Conservation (phyloP, 2,329 filamentous ascomycete genomes). For the Monilinia vaccinii-corymbosi region DNA sequence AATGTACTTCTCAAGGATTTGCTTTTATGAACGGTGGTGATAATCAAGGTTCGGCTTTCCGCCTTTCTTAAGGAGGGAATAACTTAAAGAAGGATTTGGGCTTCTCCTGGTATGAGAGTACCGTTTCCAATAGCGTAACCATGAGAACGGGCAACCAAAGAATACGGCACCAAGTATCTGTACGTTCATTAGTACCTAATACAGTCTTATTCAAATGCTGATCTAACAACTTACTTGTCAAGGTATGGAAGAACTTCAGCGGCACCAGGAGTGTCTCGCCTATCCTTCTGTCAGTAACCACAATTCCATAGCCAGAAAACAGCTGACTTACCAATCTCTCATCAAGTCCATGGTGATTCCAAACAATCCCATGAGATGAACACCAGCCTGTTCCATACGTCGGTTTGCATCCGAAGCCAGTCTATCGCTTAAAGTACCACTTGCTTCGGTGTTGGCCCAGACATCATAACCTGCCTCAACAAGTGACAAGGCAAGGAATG, state of each 20-base stretch:
- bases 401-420: constrained; percentile 56
- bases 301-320: not conserved
- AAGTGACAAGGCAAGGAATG: constrained; percentile 65
- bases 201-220: not conserved
- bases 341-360: constrained; percentile 27
- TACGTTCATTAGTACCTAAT: constrained; percentile 4
- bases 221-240: constrained; percentile 35
- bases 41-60: not conserved
- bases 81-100: not conserved
- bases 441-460: constrained; percentile 64
- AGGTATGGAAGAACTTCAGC: constrained; percentile 53
- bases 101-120: constrained; percentile 48
- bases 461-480: constrained; percentile 63
- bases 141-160: constrained; percentile 52
- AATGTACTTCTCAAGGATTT: not conserved
- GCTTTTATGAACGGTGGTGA: not conserved
- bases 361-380: constrained; percentile 37
- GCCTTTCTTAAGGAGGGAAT: not conserved
- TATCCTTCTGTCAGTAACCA: constrained; percentile 3
- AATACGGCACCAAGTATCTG: constrained; percentile 54
- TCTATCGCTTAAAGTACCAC: constrained; percentile 53
- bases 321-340: constrained; percentile 21
- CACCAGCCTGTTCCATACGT: constrained; percentile 57
- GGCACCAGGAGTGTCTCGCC: constrained; percentile 36
- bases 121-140: constrained; percentile 51